Conservation (phyloP, 768 basidiomycete species). For the Piloderma croceum region DNA sequence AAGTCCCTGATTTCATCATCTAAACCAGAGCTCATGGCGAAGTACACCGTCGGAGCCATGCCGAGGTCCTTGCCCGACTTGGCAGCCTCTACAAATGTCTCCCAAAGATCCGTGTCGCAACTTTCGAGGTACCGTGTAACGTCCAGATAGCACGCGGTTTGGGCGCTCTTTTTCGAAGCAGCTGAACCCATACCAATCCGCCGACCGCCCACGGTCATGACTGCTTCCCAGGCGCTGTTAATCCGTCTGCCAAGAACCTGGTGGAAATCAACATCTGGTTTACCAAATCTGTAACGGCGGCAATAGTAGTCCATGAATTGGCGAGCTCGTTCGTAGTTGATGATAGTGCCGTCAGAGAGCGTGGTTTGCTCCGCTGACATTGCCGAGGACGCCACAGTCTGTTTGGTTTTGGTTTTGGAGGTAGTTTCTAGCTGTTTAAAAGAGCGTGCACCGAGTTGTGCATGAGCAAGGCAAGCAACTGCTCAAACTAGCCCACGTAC, state of each 20-base stretch:
- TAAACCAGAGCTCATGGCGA: constrained; percentile 57
- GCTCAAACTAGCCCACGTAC: constrained; percentile 18
- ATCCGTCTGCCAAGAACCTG: constrained; percentile 26
- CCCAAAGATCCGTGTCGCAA: constrained; percentile 81
- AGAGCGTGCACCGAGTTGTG: too few species aligned
- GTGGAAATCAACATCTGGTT: constrained; percentile 62
- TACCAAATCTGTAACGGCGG: constrained; percentile 64
- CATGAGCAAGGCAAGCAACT: too few species aligned
- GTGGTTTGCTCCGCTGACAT: constrained; percentile 20
- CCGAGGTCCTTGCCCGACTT: constrained; percentile 66
- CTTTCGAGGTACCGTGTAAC: constrained; percentile 80
- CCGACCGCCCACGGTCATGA: constrained; percentile 70
- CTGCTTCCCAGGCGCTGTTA: constrained; percentile 54
- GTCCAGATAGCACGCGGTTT: constrained; percentile 75
- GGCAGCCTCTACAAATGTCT: constrained; percentile 53
- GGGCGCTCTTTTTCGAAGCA: constrained; percentile 64
- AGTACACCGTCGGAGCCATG: constrained; percentile 61
- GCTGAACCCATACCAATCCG: constrained; percentile 79
- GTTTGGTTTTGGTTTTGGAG: constrained; percentile 13
- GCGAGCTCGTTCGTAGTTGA: constrained; percentile 69
- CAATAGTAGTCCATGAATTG: constrained; percentile 97
- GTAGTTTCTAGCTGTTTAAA: too few species aligned
- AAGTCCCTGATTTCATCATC: constrained; percentile 70
- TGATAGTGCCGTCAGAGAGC: constrained; percentile 57
- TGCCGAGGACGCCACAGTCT: constrained; percentile 1